Evolutionary conservation across 257 asterid genomes (phyloP), one percentile per base, ranked within the genome.

Genomic region (Solanum virginianum): DNA sequence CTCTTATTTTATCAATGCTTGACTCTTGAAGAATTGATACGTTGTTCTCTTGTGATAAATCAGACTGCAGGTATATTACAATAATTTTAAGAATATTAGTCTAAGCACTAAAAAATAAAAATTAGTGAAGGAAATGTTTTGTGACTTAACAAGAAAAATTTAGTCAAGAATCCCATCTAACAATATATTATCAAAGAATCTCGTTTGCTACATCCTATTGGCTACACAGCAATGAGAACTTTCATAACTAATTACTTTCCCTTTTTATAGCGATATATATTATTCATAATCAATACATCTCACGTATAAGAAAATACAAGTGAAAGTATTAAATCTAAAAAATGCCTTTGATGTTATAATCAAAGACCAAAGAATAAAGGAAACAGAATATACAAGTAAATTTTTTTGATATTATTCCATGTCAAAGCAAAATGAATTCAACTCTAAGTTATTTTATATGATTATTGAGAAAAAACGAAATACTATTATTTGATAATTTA

Each of bases 11-110:
- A 85, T 93, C 96, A 0, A 91, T 84, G 88, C 85, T 83, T 71
- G 91, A 90, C 86, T 93, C 98, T 91, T 93, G 94, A 88, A 94
- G 87, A 85, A 93, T 39, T 84, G 90, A 17, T 89, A 91, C 86
- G 88, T 62, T 86, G 86, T 49, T 89, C 85, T 91, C 98, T 47
- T 88, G 85, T 0, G 90, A 88, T 7, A n/a, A 82, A 80, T 66
- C 85, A 14, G 95, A 94, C 97, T 95, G 92, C 55, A 57, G 80
- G 80, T 69, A 53, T 1, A 62, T 7, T 17, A 17, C 43, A 81
- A 20, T 47, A 69, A 53, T 45, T 20, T 36, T 20, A 43, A n/a
- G 4, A 29, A 20, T 59, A 41, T 1, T 71, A 22, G 1, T 41
- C 5, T 10, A 71, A 69, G 11, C 11, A 36, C 0, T 59, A 59